Evolutionary conservation across 352 stramenopile species (phyloP).

Genomic region (Pythium brachiatum): DNA sequence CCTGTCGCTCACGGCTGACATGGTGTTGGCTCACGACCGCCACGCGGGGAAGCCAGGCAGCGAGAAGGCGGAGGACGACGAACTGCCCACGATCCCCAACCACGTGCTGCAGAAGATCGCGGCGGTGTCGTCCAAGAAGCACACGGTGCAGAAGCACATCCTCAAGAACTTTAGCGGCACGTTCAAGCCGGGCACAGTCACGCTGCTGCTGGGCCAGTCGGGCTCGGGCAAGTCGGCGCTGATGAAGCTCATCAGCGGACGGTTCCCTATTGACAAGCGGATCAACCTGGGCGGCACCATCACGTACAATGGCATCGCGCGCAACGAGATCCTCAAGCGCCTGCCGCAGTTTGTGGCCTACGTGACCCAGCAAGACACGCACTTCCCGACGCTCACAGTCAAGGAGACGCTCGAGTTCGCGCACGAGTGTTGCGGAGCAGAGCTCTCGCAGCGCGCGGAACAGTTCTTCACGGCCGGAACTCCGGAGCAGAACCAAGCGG

Average conservation of each 20-base stretch:
- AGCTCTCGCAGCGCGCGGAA: constrained; percentile 28
- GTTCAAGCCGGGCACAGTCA: constrained; percentile 46
- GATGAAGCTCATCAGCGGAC: constrained; percentile 51
- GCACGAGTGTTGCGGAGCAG: constrained; percentile 43
- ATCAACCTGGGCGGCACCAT: constrained; percentile 37
- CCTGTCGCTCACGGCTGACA: constrained; percentile 45
- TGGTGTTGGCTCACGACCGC: constrained; percentile 33
- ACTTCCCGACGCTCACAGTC: constrained; percentile 48
- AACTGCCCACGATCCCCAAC: constrained; percentile 20
- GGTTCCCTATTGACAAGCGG: constrained; percentile 42
- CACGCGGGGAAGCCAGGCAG: constrained; percentile 18
- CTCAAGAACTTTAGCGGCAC: constrained; percentile 29
- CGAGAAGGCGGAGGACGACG: neutral
- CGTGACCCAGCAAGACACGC: constrained; percentile 43
- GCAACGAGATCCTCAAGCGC: constrained; percentile 29
- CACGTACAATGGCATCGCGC: constrained; percentile 44
- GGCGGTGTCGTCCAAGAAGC: neutral
- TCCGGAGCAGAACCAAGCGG: constrained; percentile 39
- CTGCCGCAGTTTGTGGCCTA: constrained; percentile 50
- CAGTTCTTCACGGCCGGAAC: constrained; percentile 34
- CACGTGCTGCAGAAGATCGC: neutral
- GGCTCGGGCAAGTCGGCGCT: constrained; percentile 47
- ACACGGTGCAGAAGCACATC: neutral
- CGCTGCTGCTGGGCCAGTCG: constrained; percentile 50
- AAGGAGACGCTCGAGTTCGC: constrained; percentile 56